Evolutionary conservation across 2,329 filamentous ascomycete species (phyloP), one percentile per base, ranked within the genome.

Genomic region (Didymella segeticola): DNA sequence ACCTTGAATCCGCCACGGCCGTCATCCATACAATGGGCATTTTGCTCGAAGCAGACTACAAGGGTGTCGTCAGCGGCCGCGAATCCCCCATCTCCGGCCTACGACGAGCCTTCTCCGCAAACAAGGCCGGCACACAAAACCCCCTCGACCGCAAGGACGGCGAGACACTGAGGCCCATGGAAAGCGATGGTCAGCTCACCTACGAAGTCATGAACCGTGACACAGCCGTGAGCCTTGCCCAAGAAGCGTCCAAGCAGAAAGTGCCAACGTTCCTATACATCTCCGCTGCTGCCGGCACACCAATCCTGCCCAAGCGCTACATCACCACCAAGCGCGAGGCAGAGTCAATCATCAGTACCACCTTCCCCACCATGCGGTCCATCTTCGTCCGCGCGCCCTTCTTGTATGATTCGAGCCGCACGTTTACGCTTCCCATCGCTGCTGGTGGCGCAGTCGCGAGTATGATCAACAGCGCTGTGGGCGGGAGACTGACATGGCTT

Each of bases 121-220:
- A 83, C 2, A 88, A 88, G 62, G 65, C 75, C 77, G 68, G 86
- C 51, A 85, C 85, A 47, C 82, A 78, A 67, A 90, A 96, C 72
- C 91, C 90, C 2, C 79, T 96, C 15, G 83, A 88, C 56, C 81
- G 83, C 47, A 78, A 79, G 45, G 74, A 80, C 34, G 85, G 82
- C 57, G 74, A 78, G 57, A 81, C 84, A 56, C 82, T 93, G 62
- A 81, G 83, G 62, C 83, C 87, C 1, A 81, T 86, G 46, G 87
- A 90, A 73, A 83, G 80, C 38, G 86, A 87, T 63, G 87, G 87
- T 22, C 89, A 95, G 76, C 81, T 96, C 67, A 97, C 93, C 15
- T 99, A 99, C 79, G 95, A 98, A 79, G 82, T 92, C 56, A 97
- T 99, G 91, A 99, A 99, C 78, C 85, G 95, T 52, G 93, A 98